These are phyloP conservation scores for Melampsora americana DNA, from an alignment of 1,284 basidiomycete genomes.

Conservation along the genomic window DNA sequence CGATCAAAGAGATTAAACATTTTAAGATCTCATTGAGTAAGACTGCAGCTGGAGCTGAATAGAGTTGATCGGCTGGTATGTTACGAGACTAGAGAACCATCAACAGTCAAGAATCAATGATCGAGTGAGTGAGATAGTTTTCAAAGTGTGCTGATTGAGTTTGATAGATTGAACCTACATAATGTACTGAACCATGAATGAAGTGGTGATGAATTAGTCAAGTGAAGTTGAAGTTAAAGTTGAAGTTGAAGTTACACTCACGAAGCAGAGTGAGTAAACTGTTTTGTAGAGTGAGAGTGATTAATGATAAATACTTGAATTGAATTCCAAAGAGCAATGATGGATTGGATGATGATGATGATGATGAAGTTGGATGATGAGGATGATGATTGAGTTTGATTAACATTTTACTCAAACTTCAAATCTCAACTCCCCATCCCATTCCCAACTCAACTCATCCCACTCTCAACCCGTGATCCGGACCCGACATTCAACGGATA, in stretches of 20 bases:
- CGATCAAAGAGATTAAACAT: constrained; percentile 73
- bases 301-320: constrained; percentile 72
- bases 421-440: too few relatives aligned
- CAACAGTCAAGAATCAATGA: constrained; percentile 22
- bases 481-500: too few relatives aligned
- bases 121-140: not conserved
- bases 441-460: too few relatives aligned
- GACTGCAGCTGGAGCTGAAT: constrained; percentile 87
- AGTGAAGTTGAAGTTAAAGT: not conserved
- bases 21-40: constrained; percentile 90
- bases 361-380: not conserved
- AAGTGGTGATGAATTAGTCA: too few relatives aligned
- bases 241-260: constrained; percentile 63
- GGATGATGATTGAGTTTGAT: too few relatives aligned
- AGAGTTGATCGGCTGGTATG: constrained; percentile 57
- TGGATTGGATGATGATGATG: too few relatives aligned
- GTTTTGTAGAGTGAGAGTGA: constrained; percentile 90
- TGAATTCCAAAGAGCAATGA: constrained; percentile 64
- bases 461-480: too few relatives aligned
- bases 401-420: too few relatives aligned
- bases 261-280: constrained; percentile 83
- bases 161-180: constrained; percentile 7
- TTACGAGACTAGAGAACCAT: constrained; percentile 53
- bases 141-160: not conserved
- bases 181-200: constrained; percentile 32